phyloP scores from a whole-genome alignment of 768 basidiomycete species.

The Termitomyces sp. region DNA sequence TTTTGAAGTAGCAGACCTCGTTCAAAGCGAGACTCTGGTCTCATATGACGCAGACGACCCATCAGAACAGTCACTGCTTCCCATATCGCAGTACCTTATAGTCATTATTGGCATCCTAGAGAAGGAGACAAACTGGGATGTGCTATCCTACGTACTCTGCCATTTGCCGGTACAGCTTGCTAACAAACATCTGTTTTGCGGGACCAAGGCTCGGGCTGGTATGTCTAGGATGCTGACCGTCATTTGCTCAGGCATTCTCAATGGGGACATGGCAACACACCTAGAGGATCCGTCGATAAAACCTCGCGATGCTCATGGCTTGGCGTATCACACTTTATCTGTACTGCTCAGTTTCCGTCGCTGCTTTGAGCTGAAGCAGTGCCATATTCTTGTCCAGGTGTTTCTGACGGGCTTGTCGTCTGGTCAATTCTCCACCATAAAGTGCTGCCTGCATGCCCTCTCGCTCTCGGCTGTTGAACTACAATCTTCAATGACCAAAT shows the following conservation, averaged over 20 bases:
- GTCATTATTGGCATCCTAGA: slow-evolving; percentile 62
- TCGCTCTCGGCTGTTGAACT: slow-evolving; percentile 87
- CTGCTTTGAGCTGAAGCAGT: slow-evolving; percentile 65
- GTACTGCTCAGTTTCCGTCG: slow-evolving; percentile 84
- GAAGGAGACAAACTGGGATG: slow-evolving; percentile 83
- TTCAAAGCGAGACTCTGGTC: slow-evolving; percentile 63
- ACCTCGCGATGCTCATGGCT: slow-evolving; percentile 76
- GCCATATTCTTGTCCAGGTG: slow-evolving; percentile 68
- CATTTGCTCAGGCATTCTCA: slow-evolving; percentile 63
- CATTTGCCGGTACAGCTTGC: slow-evolving; percentile 87
- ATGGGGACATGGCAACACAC: slow-evolving; percentile 48
- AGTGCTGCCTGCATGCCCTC: slow-evolving; percentile 86
- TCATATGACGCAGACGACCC: slow-evolving; percentile 55
- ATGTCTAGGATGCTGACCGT: slow-evolving; percentile 58
- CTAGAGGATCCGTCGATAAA: slow-evolving; percentile 59
- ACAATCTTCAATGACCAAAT: slow-evolving; percentile 73
- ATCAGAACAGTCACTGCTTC: slow-evolving; percentile 46
- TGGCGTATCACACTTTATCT: slow-evolving; percentile 83
- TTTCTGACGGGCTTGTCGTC: slow-evolving; percentile 60
- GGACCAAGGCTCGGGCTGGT: slow-evolving; percentile 65
- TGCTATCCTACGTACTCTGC: slow-evolving; percentile 86
- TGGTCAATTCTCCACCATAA: slow-evolving; percentile 71
- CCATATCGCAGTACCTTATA: slow-evolving; percentile 68
- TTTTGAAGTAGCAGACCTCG: slow-evolving; percentile 48
- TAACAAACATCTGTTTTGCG: slow-evolving; percentile 97